Conservation (phyloP, 2,329 filamentous ascomycete genomes). For the Colletotrichum sp. region DNA sequence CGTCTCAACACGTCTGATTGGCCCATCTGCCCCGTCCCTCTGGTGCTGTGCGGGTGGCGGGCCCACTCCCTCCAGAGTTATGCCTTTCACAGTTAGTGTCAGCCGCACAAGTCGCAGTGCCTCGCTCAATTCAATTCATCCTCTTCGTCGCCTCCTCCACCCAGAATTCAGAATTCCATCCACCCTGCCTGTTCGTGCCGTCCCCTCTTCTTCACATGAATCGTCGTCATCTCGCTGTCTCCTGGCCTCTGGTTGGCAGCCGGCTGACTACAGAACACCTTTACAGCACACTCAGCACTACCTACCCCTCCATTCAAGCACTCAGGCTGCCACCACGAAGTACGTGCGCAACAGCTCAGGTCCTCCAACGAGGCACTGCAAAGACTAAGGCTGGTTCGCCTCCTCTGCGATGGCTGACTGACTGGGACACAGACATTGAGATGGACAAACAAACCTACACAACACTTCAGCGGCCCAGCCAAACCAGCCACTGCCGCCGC, state of each 20-base stretch:
- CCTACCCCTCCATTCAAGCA: neutral
- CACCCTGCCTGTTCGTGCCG: neutral
- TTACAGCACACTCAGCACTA: neutral
- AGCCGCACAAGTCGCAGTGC: neutral
- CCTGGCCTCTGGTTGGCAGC: neutral
- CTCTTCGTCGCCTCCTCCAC: neutral
- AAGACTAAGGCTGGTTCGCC: neutral
- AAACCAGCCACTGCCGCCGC: constrained; percentile 2
- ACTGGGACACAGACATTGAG: neutral
- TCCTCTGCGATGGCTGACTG: neutral
- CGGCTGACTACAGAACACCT: neutral
- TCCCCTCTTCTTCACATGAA: constrained; percentile 4
- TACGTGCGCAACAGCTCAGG: neutral
- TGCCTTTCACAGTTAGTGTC: neutral
- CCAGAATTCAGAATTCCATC: neutral
- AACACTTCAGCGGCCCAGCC: neutral
- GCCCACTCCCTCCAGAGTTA: neutral
- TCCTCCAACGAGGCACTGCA: neutral
- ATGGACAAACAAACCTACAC: neutral
- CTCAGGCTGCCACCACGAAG: neutral
- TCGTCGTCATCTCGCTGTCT: neutral
- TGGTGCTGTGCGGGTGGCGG: neutral
- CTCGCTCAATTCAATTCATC: neutral
- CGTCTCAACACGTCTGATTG: neutral
- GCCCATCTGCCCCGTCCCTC: neutral